Evolutionary conservation across 2,329 filamentous ascomycete species (phyloP), one percentile per base, ranked within the genome.

Genomic region (Reticulascus tulasneorum): DNA sequence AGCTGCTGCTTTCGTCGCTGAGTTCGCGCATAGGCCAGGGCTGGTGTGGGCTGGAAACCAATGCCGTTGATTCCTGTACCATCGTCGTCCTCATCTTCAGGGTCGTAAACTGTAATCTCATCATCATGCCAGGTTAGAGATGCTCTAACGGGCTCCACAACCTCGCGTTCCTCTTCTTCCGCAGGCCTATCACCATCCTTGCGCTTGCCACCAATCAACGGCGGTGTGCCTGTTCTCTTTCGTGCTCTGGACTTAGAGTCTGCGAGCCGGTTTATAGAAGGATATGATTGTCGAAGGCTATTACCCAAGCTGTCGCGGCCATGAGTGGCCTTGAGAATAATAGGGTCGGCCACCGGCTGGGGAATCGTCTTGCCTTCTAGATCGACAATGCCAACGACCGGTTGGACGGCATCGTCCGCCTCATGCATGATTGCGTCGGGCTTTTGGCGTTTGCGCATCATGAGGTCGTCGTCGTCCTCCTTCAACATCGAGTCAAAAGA

Each of bases 11-110:
- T 67, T 25, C 79, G 66, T 51, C 73, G 77, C 56, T 75, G 65
- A 3, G 69, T 63, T 13, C 79, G 68, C 5, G 72, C 70, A 38
- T 77, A 69, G 7, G 77, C 78, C 28, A 81, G 64, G 15, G 76
- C 77, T 6, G 78, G 67, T 0, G 77, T 82, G 3, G 79, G 79
- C 48, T 71, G 77, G 59, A 83, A 84, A 1, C 79, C 79, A 41
- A 84, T 77, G 6, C 79, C 79, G 52, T 84, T 82, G 50, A 84
- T 77, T 16, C 79, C 79, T 4, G 73, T 75, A 33, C 79, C 79
- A 50, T 84, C 79, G 49, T 84, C 79, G 44, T 84, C 79, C 44
- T 74, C 69, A 50, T 83, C 79, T 25, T 77, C 65, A 1, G 77
- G 75, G 47, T 82, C 74, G 54, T 82, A 79, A 19, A 82, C 67